phyloP scores from a whole-genome alignment of 257 asterid species.

The Solanum tacnaense region DNA sequence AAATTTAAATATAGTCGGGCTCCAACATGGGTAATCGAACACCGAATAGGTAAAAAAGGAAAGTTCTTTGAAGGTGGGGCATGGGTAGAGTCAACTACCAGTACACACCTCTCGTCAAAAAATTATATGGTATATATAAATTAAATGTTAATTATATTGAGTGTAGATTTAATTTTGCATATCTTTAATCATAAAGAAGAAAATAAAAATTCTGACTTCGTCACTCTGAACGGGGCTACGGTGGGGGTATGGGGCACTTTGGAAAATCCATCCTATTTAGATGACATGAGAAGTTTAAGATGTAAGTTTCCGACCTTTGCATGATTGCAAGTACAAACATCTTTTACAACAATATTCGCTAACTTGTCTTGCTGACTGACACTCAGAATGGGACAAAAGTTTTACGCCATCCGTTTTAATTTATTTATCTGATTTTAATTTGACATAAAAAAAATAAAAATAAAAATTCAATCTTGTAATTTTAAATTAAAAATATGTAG shows the following conservation, averaged over 20 bases:
- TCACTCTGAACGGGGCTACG: accelerated
- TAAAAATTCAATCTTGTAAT: no score
- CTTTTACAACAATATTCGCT: not conserved
- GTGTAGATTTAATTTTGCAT: not conserved
- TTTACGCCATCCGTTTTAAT: accelerated
- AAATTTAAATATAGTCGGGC: no score
- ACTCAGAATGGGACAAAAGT: not conserved
- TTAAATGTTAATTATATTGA: not conserved
- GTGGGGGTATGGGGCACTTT: not conserved
- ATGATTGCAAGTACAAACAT: not conserved
- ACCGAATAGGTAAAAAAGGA: accelerated
- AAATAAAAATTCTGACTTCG: not conserved
- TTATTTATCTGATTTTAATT: not conserved
- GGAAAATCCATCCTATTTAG: not conserved
- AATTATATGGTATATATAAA: no score
- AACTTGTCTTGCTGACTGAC: not conserved
- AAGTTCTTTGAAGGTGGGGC: not conserved
- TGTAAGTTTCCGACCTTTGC: not conserved
- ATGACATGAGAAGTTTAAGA: not conserved
- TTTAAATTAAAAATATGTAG: not conserved
- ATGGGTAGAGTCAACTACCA: not conserved
- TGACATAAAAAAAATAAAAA: not conserved
- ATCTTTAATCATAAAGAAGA: no score
- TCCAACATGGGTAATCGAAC: not conserved
- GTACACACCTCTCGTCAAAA: not conserved